Percentiles rank a stretch among this genome's conserved stretches.
Evolutionary conservation across 257 asterid genomes (phyloP).

Genomic region (Dorcoceras hygrometricum): DNA sequence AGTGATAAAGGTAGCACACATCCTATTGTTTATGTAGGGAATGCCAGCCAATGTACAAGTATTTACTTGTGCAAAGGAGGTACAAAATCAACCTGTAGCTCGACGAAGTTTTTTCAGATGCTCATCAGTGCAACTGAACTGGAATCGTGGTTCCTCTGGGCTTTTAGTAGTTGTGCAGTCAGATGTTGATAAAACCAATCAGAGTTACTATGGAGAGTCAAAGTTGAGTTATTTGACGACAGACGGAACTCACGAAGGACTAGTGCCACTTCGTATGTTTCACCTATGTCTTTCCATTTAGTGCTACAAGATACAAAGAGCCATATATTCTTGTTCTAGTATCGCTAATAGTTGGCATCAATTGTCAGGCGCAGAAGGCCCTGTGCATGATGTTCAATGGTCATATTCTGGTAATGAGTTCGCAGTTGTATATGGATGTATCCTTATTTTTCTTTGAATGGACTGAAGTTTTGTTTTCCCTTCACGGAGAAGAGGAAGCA

Average conservation of each 20-base stretch:
- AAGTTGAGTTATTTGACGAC: slow-evolving; percentile 90
- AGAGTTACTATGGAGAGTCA: slow-evolving; percentile 97
- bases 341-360: slow-evolving; percentile 14
- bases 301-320: not conserved
- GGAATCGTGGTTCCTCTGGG: slow-evolving; percentile 87
- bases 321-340: slow-evolving; percentile 13
- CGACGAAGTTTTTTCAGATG: slow-evolving; percentile 92
- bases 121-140: slow-evolving; percentile 79
- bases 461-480: slow-evolving; percentile 5
- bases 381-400: slow-evolving; percentile 98
- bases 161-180: slow-evolving; percentile 85
- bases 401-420: slow-evolving; percentile 84
- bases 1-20: not conserved
- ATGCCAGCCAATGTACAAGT: slow-evolving; percentile 97
- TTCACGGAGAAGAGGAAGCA: slow-evolving; percentile 6
- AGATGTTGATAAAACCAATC: slow-evolving; percentile 98
- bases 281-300: slow-evolving; percentile 18
- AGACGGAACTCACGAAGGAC: slow-evolving; percentile 89
- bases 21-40: slow-evolving; percentile 53
- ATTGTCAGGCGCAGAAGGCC: slow-evolving; percentile 93
- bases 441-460: slow-evolving; percentile 41
- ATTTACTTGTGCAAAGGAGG: slow-evolving; percentile 66
- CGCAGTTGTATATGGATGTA: slow-evolving; percentile 99
- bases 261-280: slow-evolving; percentile 79
- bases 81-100: slow-evolving; percentile 77